Evolutionary conservation across 108 stramenopile species (phyloP), one percentile per base, ranked within the genome.

Genomic region (Stephanodiscus minutulus): DNA sequence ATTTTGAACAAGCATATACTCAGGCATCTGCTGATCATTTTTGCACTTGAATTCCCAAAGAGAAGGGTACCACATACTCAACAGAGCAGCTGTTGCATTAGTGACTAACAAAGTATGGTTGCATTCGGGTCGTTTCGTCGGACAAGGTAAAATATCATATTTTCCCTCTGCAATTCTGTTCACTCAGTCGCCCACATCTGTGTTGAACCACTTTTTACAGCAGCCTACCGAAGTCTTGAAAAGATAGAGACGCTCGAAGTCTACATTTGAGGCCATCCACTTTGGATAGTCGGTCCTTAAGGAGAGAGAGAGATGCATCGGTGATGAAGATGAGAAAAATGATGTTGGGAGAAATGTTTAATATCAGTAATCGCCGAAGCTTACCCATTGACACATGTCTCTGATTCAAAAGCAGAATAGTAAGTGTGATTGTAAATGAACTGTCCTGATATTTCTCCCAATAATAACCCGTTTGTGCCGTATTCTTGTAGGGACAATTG

Each of bases 31-130:
- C 1, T 50, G 44, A 46, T 76, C 74, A 44, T 68, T 76, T 24
- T 24, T 46, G 47, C 74, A 76, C 18, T 27, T 43, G n/a, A n/a
- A 22, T 29, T 46, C 50, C 11, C 41, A 60, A 11, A 76, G 17
- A 25, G 49, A n/a, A 2, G 74, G 74, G 53, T 76, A 76, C 74
- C 74, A 76, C 49, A 37, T 76, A 11, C 28, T 31, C 35, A 68
- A 27, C 17, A 31, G 7, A 18, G 37, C 17, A 21, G 29, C 65
- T 2, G 66, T 61, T 3, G 35, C 36, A 39, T 62, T 68, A 10
- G 50, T 62, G 13, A 33, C 35, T 7, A 37, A 37, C 44, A 61
- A 41, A 33, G 1, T 29, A 47, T 36, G 36, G 18, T 31, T 35
- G 44, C 56, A 54, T 0, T 37, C 49, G 25, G 43, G 44, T 47